phyloP scores from a whole-genome alignment of 2,329 filamentous ascomycete species.

The Teratosphaeria pseudoeucalypti region DNA sequence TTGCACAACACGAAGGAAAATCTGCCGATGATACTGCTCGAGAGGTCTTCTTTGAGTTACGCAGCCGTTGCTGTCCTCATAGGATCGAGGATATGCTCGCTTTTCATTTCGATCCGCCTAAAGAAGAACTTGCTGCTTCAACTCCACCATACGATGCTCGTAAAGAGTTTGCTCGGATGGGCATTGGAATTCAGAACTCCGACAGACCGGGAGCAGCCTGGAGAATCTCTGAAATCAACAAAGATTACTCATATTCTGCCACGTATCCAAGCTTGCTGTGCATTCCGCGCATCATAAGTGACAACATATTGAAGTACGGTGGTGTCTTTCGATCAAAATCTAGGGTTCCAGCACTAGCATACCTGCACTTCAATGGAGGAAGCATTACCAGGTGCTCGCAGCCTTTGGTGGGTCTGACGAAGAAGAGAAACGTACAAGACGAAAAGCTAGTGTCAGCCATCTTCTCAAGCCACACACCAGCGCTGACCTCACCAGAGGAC shows the following conservation, averaged over 20 bases:
- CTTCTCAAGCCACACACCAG: conserved; percentile 54
- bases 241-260: conserved; percentile 80
- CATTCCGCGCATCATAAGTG: conserved; percentile 84
- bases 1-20: conserved; percentile 44
- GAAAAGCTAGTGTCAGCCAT: conserved; percentile 89
- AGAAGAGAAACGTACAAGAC: conserved; percentile 84
- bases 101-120: conserved; percentile 68
- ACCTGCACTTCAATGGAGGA: conserved; percentile 96
- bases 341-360: conserved; percentile 80
- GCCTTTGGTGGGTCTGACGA: conserved; percentile 71
- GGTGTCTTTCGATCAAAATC: conserved; percentile 78
- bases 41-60: conserved; percentile 81
- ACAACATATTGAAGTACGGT: conserved; percentile 91
- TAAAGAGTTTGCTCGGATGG: conserved; percentile 77
- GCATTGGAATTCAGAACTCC: conserved; percentile 70
- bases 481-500: conserved; percentile 5
- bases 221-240: conserved; percentile 84
- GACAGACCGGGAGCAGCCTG: conserved; percentile 55
- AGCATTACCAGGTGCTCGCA: conserved; percentile 93
- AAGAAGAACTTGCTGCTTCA: conserved; percentile 54
- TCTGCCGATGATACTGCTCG: conserved; percentile 44
- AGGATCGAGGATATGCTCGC: conserved; percentile 84
- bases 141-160: conserved; percentile 79
- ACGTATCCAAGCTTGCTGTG: conserved; percentile 82
- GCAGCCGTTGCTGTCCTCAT: conserved; percentile 65